Evolutionary conservation across 2,329 filamentous ascomycete species (phyloP).

Genomic region (Claviceps monticola): DNA sequence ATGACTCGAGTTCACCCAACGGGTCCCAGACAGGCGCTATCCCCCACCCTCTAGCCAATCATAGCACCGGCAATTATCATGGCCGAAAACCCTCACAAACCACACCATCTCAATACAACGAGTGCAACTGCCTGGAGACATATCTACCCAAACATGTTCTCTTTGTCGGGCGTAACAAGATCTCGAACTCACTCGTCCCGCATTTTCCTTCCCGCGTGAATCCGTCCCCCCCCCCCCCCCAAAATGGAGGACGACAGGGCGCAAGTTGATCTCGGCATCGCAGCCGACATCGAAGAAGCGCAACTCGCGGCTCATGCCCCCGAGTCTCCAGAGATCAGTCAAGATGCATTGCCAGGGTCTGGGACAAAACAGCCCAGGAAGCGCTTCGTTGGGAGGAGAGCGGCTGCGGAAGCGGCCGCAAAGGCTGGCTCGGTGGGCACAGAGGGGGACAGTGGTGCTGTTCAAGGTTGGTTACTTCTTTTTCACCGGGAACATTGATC

Average conservation of each 20-base stretch:
- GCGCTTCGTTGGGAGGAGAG: conserved; percentile 74
- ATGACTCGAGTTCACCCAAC: too few relatives aligned
- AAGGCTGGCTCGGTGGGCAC: conserved; percentile 22
- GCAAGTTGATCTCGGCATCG: conserved; percentile 55
- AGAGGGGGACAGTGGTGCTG: conserved; percentile 17
- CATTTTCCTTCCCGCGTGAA: not conserved
- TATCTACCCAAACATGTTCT: not conserved
- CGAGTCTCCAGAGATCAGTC: conserved; percentile 7
- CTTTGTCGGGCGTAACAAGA: not conserved
- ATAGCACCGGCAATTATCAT: not conserved
- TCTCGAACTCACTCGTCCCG: not conserved
- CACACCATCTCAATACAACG: not conserved
- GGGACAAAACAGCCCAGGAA: conserved; percentile 65
- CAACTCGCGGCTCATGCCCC: conserved; percentile 18
- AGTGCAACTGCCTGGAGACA: not conserved
- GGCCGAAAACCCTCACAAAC: not conserved
- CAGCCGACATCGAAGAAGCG: conserved; percentile 46
- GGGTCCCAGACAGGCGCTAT: not conserved
- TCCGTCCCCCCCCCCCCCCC: not conserved
- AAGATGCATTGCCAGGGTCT: conserved; percentile 4
- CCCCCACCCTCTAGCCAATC: conserved; percentile 1
- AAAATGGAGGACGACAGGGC: conserved; percentile 65
- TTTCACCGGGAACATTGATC: not conserved
- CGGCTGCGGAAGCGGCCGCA: conserved; percentile 49
- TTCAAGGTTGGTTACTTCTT: conserved; percentile 35